Evolutionary conservation across 257 asterid genomes (phyloP), one percentile per base, ranked within the genome.

Genomic region (Coffea canephora): DNA sequence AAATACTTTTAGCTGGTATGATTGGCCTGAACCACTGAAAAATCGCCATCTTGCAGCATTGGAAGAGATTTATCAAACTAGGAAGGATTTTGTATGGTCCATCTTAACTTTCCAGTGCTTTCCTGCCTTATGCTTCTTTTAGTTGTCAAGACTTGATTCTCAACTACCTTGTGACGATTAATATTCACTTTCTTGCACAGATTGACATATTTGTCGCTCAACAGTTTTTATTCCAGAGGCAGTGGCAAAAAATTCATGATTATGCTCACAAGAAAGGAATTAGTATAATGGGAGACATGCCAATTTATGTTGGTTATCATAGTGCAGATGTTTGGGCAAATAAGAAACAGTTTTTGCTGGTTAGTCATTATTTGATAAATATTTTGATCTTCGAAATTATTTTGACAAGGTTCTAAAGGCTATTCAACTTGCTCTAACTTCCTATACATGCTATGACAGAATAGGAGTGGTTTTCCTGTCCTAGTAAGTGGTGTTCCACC

Each of bases 271-370:
- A 34, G 73, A 94, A 91, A 82, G 98, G 97, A 72, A 89, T 96
- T 69, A 89, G 96, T 84, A 94, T 94, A 77, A 96, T 96, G 99
- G 99, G 99, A 84, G 99, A 96, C 87, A 96, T 96, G 99, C 98
- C 99, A 43, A 96, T 96, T 61, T 96, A 96, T 86, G 97, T 96
- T 84, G 98, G 97, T 82, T 94, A 96, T 90, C 97, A 96, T 78
- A 94, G 98, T 87, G 97, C 99, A 69, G 99, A 96, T 89, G 99
- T 96, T 80, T 96, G 99, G 99, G 98, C 98, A 81, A 89, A 94
- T 84, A 94, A 84, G 93, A 93, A 90, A 82, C 97, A 92, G 0
- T 96, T 96, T 90, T 85, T 91, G 81, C 91, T 96, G 90, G 99
- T 92, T 76, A 88, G 96, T 78, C 77, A 76, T 80, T 79, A 86